Evolutionary conservation across 805 yeast species (phyloP).

Genomic region (Ogataea pini): DNA sequence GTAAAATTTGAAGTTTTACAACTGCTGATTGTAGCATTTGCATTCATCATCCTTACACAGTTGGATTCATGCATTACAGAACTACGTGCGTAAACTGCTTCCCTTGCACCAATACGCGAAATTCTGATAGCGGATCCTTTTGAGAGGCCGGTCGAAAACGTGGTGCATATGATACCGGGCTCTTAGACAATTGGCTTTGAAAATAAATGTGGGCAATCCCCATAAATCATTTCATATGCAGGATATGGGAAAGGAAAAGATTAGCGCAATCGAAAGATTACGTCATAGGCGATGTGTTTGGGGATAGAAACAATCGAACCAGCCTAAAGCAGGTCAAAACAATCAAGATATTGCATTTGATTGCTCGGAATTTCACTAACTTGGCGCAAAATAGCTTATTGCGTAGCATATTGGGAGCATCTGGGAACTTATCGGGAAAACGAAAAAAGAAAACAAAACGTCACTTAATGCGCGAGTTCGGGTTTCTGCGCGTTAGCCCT

Average conservation of each 20-base stretch:
- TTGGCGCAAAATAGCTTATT: constrained; percentile 1
- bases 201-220: too few species aligned
- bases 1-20: neutral
- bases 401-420: neutral
- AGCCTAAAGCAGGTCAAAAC: too few species aligned
- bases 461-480: neutral
- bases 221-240: constrained; percentile 1
- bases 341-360: too few species aligned
- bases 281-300: neutral
- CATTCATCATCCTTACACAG: too few species aligned
- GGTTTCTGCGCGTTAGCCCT: neutral
- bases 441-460: neutral
- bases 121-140: neutral
- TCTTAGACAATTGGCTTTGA: too few species aligned
- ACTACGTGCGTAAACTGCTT: neutral
- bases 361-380: too few species aligned
- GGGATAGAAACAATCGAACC: too few species aligned
- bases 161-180: too few species aligned
- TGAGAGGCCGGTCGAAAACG: too few species aligned
- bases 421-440: too few species aligned
- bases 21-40: too few species aligned
- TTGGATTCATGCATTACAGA: too few species aligned
- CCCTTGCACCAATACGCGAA: neutral
- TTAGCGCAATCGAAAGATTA: neutral
- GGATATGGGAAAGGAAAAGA: neutral